A percentile compares a stretch with the other conserved stretches of the same genome.
These are phyloP conservation scores for Rhamnella rubrinervis DNA, from an alignment of 331 rosid species.

Conservation along the genomic window DNA sequence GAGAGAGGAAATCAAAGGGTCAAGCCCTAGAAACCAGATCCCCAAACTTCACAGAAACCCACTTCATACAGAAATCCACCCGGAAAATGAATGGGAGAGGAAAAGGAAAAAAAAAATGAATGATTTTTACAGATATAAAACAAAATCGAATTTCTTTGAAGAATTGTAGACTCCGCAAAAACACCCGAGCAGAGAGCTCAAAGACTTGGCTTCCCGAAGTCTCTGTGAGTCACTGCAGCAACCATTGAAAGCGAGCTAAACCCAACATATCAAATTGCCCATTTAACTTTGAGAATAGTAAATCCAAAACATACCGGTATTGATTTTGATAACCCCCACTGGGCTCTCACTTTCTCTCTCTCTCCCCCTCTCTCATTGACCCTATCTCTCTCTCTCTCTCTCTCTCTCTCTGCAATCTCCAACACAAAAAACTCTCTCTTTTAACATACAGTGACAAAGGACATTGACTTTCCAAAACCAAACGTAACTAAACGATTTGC, in stretches of 20 bases:
- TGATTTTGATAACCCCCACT: slow-evolving; percentile 26
- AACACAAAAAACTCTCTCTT: slow-evolving; percentile 18
- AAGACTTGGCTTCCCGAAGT: background rate
- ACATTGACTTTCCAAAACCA: slow-evolving; percentile 69
- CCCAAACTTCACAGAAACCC: slow-evolving; percentile 40
- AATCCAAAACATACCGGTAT: slow-evolving; percentile 48
- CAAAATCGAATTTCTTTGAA: background rate
- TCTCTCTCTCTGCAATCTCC: slow-evolving; percentile 39
- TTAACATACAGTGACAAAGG: slow-evolving; percentile 42
- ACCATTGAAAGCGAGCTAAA: slow-evolving; percentile 36
- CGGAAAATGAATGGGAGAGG: slow-evolving; percentile 22
- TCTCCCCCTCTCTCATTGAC: slow-evolving; percentile 19
- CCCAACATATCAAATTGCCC: slow-evolving; percentile 41
- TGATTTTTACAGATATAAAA: too few relatives aligned
- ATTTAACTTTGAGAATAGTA: slow-evolving; percentile 31
- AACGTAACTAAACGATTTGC: slow-evolving; percentile 26
- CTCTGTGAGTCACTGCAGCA: slow-evolving; percentile 27
- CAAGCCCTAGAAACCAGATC: slow-evolving; percentile 86
- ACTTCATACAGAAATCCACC: slow-evolving; percentile 15
- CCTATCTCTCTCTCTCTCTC: slow-evolving; percentile 18
- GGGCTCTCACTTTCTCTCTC: slow-evolving; percentile 18
- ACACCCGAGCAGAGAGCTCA: slow-evolving; percentile 29
- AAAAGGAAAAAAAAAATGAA: background rate
- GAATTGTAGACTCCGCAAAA: slow-evolving; percentile 26
- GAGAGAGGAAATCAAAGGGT: slow-evolving; percentile 24